A percentile compares a stretch with the other conserved stretches of the same genome.
Conservation (phyloP, 441 rosid species). For the Raphanus hybrid region DNA sequence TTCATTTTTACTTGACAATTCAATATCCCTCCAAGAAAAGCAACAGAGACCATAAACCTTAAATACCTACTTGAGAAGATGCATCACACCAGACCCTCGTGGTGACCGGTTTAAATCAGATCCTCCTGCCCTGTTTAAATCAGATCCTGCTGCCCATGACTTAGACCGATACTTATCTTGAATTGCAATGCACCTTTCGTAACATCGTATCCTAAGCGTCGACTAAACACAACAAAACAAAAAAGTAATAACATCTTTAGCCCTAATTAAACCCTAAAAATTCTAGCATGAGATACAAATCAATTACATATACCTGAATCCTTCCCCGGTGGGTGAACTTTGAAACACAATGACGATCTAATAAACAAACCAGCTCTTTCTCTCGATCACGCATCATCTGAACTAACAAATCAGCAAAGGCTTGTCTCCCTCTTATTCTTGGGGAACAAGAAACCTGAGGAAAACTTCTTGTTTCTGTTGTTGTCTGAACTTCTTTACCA, state of each 20-base stretch:
- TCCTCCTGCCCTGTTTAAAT: conserved; percentile 35
- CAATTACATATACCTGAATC: conserved; percentile 59
- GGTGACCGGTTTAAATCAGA: conserved; percentile 44
- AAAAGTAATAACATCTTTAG: background rate
- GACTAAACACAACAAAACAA: conserved; percentile 46
- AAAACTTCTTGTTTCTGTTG: conserved; percentile 46
- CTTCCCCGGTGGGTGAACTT: conserved; percentile 80
- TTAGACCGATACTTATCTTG: conserved; percentile 50
- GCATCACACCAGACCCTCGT: conserved; percentile 53
- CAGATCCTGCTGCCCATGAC: conserved; percentile 37
- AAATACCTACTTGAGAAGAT: conserved; percentile 43
- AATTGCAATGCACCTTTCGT: conserved; percentile 57
- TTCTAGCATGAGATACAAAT: background rate
- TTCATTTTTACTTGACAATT: background rate
- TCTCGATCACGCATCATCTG: conserved; percentile 65
- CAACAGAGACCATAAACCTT: background rate
- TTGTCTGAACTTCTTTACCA: conserved; percentile 35
- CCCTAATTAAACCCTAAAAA: conserved; percentile 29
- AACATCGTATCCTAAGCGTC: conserved; percentile 62
- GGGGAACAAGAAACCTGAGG: conserved; percentile 52
- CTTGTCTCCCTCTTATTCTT: conserved; percentile 84
- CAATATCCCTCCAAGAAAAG: background rate
- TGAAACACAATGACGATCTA: conserved; percentile 62
- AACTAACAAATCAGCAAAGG: conserved; percentile 68
- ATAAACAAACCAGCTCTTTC: conserved; percentile 56